Evolutionary conservation across 805 yeast species (phyloP), one percentile per base, ranked within the genome.

Genomic region (Zygotorulaspora florentina): DNA sequence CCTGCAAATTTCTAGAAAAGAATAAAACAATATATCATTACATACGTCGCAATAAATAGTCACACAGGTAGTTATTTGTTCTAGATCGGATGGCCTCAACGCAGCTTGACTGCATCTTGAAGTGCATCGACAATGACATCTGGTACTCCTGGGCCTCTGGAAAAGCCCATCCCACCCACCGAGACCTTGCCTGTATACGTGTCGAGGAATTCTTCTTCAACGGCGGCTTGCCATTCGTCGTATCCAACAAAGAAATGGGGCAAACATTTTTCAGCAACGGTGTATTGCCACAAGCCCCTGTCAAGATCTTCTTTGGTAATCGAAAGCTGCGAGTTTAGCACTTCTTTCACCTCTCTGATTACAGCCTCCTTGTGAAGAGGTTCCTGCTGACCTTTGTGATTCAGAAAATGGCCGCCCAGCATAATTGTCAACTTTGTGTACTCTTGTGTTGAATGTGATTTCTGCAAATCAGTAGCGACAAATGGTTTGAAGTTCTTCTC

Each of bases 131-230:
- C 64, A 1, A 87, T 83, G 52, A 90, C 84, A 65, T 90, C 96
- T 1, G 96, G 96, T 2, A 90, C 90, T 1, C 96, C 96, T 8
- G 87, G 81, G 1, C 95, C 91, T 36, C 75, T 78, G 8, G 88
- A 85, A 53, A 85, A 80, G 2, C 81, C 73, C 81, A 86, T 87
- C 0, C 97, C 97, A 15, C 93, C 89, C 2, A 85, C 57, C 0
- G 80, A 74, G 11, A 83, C 57, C 34, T 67, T 67, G 29, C 73
- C 68, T 1, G 61, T 52, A 54, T 70, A 77, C 12, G 66, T 65
- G 1, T 60, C 47, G 2, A 63, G 43, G 3, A 76, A 45, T n/a
- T 59, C 53, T 15, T 57, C 45, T 28, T 69, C 62, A 23, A 74
- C 68, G 12, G 65, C 51, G 2, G 65, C 48, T 37, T 70, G 71